Evolutionary conservation across 345 rosid species (phyloP).

Genomic region (Aquilaria yunnanensis): DNA sequence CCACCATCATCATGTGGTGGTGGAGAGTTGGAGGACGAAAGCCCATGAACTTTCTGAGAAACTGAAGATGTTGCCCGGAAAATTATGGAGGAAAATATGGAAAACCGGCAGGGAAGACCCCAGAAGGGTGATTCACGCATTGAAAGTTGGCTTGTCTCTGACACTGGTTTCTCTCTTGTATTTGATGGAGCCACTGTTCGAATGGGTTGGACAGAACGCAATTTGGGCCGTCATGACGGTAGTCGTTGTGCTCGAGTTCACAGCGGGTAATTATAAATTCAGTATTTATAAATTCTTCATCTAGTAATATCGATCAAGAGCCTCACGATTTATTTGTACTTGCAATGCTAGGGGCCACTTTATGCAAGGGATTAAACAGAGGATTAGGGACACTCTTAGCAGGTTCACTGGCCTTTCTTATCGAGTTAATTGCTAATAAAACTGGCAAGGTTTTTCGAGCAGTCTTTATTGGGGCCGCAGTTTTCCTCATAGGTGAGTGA

Average conservation of each 20-base stretch:
- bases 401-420: slow-evolving; percentile 62
- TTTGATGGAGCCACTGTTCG: slow-evolving; percentile 54
- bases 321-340: neutral
- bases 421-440: slow-evolving; percentile 50
- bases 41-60: slow-evolving; percentile 19
- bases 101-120: slow-evolving; percentile 68
- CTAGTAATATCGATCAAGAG: neutral
- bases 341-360: slow-evolving; percentile 52
- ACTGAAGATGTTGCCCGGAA: slow-evolving; percentile 25
- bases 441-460: slow-evolving; percentile 53
- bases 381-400: slow-evolving; percentile 73
- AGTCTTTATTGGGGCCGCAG: slow-evolving; percentile 65
- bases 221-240: slow-evolving; percentile 90
- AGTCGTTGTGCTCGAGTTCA: slow-evolving; percentile 78
- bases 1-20: neutral
- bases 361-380: slow-evolving; percentile 81
- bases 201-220: slow-evolving; percentile 53
- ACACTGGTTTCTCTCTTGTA: slow-evolving; percentile 65
- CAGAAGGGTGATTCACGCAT: slow-evolving; percentile 57
- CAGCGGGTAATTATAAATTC: slow-evolving; percentile 37
- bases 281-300: no score
- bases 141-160: slow-evolving; percentile 74
- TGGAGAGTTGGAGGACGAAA: slow-evolving; percentile 22
- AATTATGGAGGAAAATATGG: slow-evolving; percentile 30
- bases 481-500: slow-evolving; percentile 56